phyloP scores from a whole-genome alignment of 176 grass and related monocot genomes.

The Eleusine coracana region DNA sequence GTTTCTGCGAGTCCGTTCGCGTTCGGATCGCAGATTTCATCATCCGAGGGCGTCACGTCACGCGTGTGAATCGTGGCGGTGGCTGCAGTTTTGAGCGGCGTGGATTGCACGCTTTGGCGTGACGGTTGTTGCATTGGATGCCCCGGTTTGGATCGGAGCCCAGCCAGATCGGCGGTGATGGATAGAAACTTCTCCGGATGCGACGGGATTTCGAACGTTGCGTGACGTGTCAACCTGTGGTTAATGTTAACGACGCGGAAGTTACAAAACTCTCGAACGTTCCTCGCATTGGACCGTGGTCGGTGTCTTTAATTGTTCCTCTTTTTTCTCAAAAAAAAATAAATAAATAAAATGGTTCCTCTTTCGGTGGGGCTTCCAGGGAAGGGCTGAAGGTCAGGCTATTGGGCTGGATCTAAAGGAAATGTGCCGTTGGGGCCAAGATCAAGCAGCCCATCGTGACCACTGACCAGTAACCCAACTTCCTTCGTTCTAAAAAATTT shows the following conservation, averaged over 20 bases:
- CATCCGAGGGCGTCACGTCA: too few species aligned
- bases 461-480: neutral
- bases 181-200: neutral
- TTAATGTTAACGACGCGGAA: too few species aligned
- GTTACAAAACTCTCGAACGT: neutral
- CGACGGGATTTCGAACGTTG: neutral
- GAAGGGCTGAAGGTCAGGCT: neutral
- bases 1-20: too few species aligned
- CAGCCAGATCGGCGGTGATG: too few species aligned
- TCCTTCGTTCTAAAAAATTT: too few species aligned
- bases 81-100: neutral
- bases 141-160: too few species aligned
- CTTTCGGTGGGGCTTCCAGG: neutral
- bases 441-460: neutral
- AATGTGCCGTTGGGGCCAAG: neutral
- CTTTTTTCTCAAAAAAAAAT: neutral
- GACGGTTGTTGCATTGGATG: neutral
- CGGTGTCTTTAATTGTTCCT: too few species aligned
- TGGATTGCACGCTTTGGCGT: neutral
- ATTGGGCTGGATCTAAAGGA: neutral
- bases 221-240: neutral
- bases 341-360: too few species aligned
- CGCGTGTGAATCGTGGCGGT: neutral
- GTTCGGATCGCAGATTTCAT: too few species aligned
- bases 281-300: neutral